Evolutionary conservation across 495 filamentous ascomycete genomes (phyloP).

Genomic region (Hypoxylon intermedium): DNA sequence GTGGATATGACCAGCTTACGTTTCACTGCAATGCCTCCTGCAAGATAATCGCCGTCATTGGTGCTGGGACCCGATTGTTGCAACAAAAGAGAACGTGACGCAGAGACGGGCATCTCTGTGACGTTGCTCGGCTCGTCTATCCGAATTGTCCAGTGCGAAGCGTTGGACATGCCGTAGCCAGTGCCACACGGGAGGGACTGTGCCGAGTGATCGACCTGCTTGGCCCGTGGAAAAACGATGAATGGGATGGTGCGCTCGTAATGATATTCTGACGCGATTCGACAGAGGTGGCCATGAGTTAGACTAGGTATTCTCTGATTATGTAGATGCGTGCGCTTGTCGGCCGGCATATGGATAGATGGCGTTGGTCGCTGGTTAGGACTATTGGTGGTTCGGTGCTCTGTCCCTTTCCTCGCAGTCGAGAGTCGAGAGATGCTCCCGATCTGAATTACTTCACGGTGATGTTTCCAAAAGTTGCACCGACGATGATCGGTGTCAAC

Average conservation of each 20-base stretch:
- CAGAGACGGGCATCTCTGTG: background rate
- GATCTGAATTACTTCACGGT: background rate
- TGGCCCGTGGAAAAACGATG: background rate
- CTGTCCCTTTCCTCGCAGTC: background rate
- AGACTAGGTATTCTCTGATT: background rate
- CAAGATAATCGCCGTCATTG: too few relatives aligned
- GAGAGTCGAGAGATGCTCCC: background rate
- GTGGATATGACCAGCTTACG: too few relatives aligned
- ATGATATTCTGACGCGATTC: slow-evolving; percentile 1
- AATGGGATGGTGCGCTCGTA: background rate
- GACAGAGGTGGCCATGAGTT: background rate
- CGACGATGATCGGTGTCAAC: background rate
- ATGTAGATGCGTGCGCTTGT: background rate
- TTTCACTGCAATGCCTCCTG: too few relatives aligned
- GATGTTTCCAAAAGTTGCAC: background rate
- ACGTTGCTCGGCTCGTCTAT: background rate
- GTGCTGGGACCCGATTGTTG: too few relatives aligned
- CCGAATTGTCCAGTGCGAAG: background rate
- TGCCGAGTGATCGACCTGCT: background rate
- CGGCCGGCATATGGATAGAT: background rate
- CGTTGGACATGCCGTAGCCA: background rate
- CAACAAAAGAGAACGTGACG: background rate
- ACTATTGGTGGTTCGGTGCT: background rate
- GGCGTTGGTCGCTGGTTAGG: background rate
- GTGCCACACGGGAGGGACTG: background rate